phyloP scores from a whole-genome alignment of 179 eudicot genomes.

The Pouteria campechiana region DNA sequence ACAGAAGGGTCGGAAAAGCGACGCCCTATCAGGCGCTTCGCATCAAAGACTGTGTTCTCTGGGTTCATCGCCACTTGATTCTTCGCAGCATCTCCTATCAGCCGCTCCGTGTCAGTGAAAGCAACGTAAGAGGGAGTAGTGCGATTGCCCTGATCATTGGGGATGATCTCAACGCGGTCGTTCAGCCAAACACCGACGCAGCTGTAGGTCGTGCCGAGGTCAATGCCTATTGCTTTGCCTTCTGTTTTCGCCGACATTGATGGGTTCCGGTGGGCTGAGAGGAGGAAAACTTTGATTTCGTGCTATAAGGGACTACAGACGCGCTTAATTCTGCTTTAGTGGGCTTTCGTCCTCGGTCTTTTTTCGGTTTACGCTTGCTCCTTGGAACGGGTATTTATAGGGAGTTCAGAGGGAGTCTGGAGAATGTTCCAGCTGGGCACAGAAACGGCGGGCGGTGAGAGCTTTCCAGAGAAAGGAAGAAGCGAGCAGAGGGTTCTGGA shows the following conservation, averaged over 20 bases:
- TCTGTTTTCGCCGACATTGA: constrained; percentile 3
- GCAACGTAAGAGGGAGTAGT: constrained; percentile 16
- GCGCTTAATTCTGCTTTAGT: too few species aligned
- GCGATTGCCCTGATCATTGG: constrained; percentile 15
- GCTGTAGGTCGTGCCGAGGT: constrained; percentile 14
- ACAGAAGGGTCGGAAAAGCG: constrained; percentile 10
- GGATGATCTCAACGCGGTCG: constrained; percentile 18
- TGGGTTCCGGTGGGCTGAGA: background rate
- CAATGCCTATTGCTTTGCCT: constrained; percentile 14
- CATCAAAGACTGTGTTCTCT: constrained; percentile 14
- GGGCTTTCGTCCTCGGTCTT: too few species aligned
- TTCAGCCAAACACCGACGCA: constrained; percentile 16
- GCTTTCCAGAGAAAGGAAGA: background rate
- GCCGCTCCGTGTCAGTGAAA: constrained; percentile 14
- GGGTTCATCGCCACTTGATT: constrained; percentile 19
- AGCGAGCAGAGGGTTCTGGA: constrained; percentile 1
- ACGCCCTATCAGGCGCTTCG: constrained; percentile 14
- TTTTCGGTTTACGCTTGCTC: too few species aligned
- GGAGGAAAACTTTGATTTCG: background rate
- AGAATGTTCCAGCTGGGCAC: background rate
- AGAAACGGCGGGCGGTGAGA: background rate
- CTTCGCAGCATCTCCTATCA: constrained; percentile 13
- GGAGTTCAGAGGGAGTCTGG: background rate
- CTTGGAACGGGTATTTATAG: background rate
- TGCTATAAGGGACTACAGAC: background rate